These are phyloP conservation scores for Ganoderma meredithae DNA, from an alignment of 1,284 basidiomycete genomes.

Conservation along the genomic window DNA sequence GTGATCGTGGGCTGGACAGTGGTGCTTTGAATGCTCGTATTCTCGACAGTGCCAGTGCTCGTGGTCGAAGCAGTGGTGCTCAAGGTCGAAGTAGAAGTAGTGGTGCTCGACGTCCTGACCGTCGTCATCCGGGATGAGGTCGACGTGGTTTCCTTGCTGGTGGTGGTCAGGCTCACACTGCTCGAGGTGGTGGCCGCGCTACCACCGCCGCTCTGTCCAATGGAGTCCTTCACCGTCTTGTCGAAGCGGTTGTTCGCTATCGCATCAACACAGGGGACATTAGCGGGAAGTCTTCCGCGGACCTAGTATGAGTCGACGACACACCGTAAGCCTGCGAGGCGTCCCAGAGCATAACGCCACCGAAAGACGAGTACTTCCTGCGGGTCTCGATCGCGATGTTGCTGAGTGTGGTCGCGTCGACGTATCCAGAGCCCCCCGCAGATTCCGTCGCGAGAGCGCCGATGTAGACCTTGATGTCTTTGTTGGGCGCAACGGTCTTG, in stretches of 20 bases:
- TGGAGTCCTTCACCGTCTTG: slow-evolving; percentile 56
- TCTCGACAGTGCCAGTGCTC: background rate
- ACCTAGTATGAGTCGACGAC: slow-evolving; percentile 16
- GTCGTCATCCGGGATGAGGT: slow-evolving; percentile 13
- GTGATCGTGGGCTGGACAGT: slow-evolving; percentile 28
- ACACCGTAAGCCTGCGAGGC: slow-evolving; percentile 64
- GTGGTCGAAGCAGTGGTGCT: no score
- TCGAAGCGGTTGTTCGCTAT: slow-evolving; percentile 62
- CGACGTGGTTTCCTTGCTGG: slow-evolving; percentile 35
- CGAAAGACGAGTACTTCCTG: slow-evolving; percentile 65
- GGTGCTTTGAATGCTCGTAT: no score
- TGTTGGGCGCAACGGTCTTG: slow-evolving; percentile 61
- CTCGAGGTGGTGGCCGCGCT: slow-evolving; percentile 34
- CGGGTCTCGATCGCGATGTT: slow-evolving; percentile 53
- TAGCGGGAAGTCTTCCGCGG: background rate
- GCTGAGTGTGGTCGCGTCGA: slow-evolving; percentile 53
- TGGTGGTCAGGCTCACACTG: slow-evolving; percentile 36
- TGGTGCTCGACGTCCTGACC: slow-evolving; percentile 32
- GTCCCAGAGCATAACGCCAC: slow-evolving; percentile 76
- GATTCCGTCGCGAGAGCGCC: slow-evolving; percentile 61
- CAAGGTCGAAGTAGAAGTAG: slow-evolving; percentile 5
- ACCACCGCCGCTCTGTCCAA: slow-evolving; percentile 46
- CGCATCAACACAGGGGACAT: background rate
- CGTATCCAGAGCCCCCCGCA: slow-evolving; percentile 62
- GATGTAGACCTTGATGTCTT: slow-evolving; percentile 67